Base-by-base conservation (phyloP, 495 filamentous ascomycete genomes). In the Annulohypoxylon stygium region DNA sequence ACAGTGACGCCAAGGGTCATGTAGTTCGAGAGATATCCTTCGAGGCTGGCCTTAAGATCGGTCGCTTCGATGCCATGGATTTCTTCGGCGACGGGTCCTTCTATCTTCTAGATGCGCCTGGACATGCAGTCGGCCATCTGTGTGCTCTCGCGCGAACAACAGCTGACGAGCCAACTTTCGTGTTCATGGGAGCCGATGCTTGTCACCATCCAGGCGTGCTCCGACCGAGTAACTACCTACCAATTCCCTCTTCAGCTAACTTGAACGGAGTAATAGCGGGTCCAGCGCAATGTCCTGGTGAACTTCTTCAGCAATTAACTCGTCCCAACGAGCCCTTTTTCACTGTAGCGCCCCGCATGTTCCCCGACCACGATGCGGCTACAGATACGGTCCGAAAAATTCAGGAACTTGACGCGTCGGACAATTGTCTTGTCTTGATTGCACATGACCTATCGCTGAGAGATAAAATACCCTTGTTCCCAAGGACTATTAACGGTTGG, bases 71-170 rank as follows among this genome's bases (percentile, higher is more conserved):
- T 11, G 89, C 87, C 0, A 71, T 83, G 34, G 89, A 91, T 74
- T 89, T 84, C 73, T 90, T 87, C 67, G 84, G 83, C 2, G 88
- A 89, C 66, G 87, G 87, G 0, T 82, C 80, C 45, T 87, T 89
- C 68, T 87, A 88, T 69, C 76, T 89, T 14, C 76, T 89, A 45
- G 78, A 87, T 71, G 76, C 78, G 1, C 84, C 85, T 2, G 87
- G 87, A 0, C 87, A 89, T 67, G 79, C 83, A 4, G 75, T 82
- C 5, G 87, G 86, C 0, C 88, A 89, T 61, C 79, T 88, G 25
- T 82, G 79, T 61, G 87, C 75, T 1, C 78, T 89, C 2, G 87
- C 85, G 0, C 73, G 86, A 2, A 82, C 80, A 25, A 55, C 51
- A 33, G 26, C 51, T 3, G 4, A 34, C 26, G 25, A 33, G 26